Base-by-base conservation (phyloP, 2,329 filamentous ascomycete species). In the Moelleriella libera region DNA sequence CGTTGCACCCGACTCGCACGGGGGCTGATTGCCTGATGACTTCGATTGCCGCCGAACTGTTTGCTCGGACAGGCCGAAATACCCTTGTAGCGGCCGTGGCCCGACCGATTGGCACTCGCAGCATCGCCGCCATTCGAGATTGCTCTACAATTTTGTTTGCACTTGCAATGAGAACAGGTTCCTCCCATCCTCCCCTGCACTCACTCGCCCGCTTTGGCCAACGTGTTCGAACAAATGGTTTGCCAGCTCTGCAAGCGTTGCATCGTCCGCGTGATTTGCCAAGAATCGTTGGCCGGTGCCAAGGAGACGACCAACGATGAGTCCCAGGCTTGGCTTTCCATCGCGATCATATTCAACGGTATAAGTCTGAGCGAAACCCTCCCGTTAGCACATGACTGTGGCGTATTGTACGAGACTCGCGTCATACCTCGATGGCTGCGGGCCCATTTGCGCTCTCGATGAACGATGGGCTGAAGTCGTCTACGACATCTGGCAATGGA, bases 331-430 rank as follows among this genome's bases (percentile, higher is more conserved):
- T 1, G 55, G 52, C 0, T 51, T 50, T 0, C 54, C 56, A 2
- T 49, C 48, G 5, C 59, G 56, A 39, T 55, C 51, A n/a, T 55
- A 59, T 10, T 63, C 59, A 3, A 63, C 53, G 0, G 61, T 63
- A 5, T 59, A 63, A 2, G 59, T 60, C 60, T 62, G 29, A 30
- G 8, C n/a, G 4, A 7, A 21, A 21, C 21, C 21, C 21, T 21
- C 6, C 9, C 31, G 5, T 21, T 6, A 45, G 11, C n/a, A 29
- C 30, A 14, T 12, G 12, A 12, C 12, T 28, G 14, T 5, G 9
- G 34, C 34, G 34, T 4, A 8, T 3, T 12, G n/a, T 41, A n/a
- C 14, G 40, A 14, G 14, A 21, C 40, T 4, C 6, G 14, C 14
- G 7, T 28, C 42, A 8, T 45, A 60, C 59, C 52, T 61, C 59